These are phyloP conservation scores for Neurospora africana DNA, from an alignment of 495 filamentous ascomycete species.

Conservation along the genomic window DNA sequence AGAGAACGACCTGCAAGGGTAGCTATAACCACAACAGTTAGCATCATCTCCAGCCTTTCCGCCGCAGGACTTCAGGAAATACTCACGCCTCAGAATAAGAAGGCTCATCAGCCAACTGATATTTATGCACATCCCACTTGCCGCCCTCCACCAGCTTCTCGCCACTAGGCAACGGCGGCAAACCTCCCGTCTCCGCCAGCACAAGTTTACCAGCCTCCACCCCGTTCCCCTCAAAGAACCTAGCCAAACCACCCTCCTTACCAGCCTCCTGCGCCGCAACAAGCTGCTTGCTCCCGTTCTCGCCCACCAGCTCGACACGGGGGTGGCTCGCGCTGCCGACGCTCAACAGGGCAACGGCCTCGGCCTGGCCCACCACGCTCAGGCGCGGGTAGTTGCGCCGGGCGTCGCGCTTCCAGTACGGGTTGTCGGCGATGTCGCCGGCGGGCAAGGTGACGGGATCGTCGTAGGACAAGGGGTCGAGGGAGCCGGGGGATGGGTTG, in stretches of 20 bases:
- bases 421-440: constrained; percentile 90
- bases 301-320: constrained; percentile 73
- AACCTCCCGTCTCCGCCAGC: constrained; percentile 49
- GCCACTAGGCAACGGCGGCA: constrained; percentile 75
- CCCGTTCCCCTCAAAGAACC: constrained; percentile 58
- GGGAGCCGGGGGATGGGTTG: constrained; percentile 70
- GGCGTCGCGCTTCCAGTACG: constrained; percentile 93
- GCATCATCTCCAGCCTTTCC: too few species aligned
- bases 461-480: constrained; percentile 67
- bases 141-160: constrained; percentile 31
- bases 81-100: constrained; percentile 51
- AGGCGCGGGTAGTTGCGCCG: constrained; percentile 78
- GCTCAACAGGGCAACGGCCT: constrained; percentile 74
- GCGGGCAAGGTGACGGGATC: constrained; percentile 90
- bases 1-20: constrained; percentile 27
- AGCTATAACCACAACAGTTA: constrained; percentile 16
- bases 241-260: constrained; percentile 55
- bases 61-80: too few species aligned
- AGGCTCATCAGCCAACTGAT: constrained; percentile 43
- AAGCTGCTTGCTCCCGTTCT: constrained; percentile 71
- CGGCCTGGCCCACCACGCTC: constrained; percentile 69
- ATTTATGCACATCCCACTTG: constrained; percentile 44
- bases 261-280: constrained; percentile 72
- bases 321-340: constrained; percentile 76
- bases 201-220: constrained; percentile 51